Percentiles rank a stretch among this genome's conserved stretches.
Conservation (phyloP, 768 basidiomycete genomes). For the Peribolospora kevripleyi region DNA sequence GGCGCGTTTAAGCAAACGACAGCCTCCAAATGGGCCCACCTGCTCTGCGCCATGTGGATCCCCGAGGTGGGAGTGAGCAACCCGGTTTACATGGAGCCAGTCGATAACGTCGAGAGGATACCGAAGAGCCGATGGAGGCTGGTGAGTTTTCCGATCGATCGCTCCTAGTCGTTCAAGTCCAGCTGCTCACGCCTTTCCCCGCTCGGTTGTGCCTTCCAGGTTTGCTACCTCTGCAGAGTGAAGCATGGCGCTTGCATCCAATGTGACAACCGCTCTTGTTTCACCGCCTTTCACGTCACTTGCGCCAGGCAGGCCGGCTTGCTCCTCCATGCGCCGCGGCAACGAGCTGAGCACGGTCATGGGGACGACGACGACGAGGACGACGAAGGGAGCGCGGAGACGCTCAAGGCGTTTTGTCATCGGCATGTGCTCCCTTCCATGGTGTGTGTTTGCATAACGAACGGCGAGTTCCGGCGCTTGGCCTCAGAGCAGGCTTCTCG, state of each 20-base stretch:
- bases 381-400: slow-evolving; percentile 5
- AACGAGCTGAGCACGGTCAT: slow-evolving; percentile 17
- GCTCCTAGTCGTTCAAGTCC: not conserved
- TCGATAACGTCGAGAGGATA: slow-evolving; percentile 66
- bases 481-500: too few species aligned
- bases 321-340: slow-evolving; percentile 27
- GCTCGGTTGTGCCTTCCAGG: slow-evolving; percentile 19
- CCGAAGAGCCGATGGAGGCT: slow-evolving; percentile 83
- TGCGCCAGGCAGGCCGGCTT: slow-evolving; percentile 73
- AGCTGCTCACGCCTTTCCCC: not conserved
- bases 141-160: slow-evolving; percentile 28
- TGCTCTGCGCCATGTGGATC: slow-evolving; percentile 67
- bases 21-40: slow-evolving; percentile 78
- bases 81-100: slow-evolving; percentile 93
- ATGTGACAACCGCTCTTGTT: slow-evolving; percentile 72
- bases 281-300: slow-evolving; percentile 78
- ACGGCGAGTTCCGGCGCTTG: not conserved
- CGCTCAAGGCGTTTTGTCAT: slow-evolving; percentile 60
- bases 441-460: not conserved
- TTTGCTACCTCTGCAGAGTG: slow-evolving; percentile 38
- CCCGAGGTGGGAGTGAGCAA: slow-evolving; percentile 72
- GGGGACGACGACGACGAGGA: slow-evolving; percentile 10
- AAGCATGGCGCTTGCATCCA: slow-evolving; percentile 75
- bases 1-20: slow-evolving; percentile 96
- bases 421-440: slow-evolving; percentile 44